Percentiles rank a stretch among this genome's conserved stretches.
These are phyloP conservation scores for Rugiboletus extremiorientalis DNA, from an alignment of 1,284 basidiomycete species.

Conservation along the genomic window DNA sequence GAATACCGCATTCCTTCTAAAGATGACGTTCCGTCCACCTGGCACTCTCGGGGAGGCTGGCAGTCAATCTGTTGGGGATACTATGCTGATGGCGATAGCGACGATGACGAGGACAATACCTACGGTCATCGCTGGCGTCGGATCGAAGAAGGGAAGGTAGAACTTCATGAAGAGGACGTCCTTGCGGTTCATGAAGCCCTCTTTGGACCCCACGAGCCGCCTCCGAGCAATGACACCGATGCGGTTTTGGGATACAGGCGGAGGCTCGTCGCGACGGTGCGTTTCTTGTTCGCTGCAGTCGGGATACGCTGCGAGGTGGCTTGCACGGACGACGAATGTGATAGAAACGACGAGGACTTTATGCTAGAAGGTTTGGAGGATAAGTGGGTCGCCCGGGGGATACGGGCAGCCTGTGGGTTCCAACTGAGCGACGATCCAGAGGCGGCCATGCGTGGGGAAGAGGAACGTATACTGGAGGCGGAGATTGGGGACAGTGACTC, in stretches of 20 bases:
- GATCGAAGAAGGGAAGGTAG: constrained; percentile 6
- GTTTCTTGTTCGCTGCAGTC: constrained; percentile 11
- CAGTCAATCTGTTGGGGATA: constrained; percentile 20
- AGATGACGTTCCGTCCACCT: background rate
- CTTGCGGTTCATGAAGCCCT: background rate
- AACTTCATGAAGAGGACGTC: background rate
- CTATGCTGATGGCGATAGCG: too few species aligned
- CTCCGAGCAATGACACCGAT: background rate
- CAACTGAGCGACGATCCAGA: constrained; percentile 5
- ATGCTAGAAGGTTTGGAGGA: constrained; percentile 14
- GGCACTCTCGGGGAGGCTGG: constrained; percentile 13
- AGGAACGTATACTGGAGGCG: background rate
- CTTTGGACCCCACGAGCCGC: constrained; percentile 11
- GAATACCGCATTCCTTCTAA: background rate
- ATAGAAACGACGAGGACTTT: background rate
- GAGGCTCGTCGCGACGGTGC: constrained; percentile 8
- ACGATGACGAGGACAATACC: constrained; percentile 3
- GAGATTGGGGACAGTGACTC: too few species aligned
- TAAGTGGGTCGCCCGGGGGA: constrained; percentile 11
- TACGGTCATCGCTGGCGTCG: background rate
- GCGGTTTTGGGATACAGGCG: constrained; percentile 2
- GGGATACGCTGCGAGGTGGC: constrained; percentile 10
- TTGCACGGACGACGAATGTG: constrained; percentile 8
- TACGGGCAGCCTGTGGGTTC: constrained; percentile 12
- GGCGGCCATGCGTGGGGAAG: background rate